Base-by-base conservation (phyloP, 164 flowering plant species). In the Umbellularia californica region DNA sequence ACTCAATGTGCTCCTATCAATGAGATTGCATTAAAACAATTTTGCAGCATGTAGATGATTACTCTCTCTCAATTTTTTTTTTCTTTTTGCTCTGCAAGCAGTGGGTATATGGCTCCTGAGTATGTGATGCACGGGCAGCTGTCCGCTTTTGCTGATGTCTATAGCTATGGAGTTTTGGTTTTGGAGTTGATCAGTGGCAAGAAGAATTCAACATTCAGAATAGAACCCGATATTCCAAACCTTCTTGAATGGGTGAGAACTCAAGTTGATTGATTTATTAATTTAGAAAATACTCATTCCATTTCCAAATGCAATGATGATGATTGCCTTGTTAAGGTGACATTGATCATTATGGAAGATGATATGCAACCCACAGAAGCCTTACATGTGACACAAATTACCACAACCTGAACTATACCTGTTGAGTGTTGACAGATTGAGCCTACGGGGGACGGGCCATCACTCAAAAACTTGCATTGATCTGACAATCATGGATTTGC, bases 71-170 rank as follows among this genome's bases (percentile, higher is more conserved):
- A 35, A 35, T 35, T 35, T 5, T 35, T 35, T 35, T 41, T 41
- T 41, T 9, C 47, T 9, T 41, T 41, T 27, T 66, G 52, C 11
- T 24, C 69, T 76, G 64, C 63, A 52, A 69, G 82, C 88, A 95
- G 99, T 79, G 99, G 99, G 58, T 95, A 95, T 77, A 91, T 93
- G 99, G 97, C 99, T 24, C 99, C 99, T 0, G 99, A 95, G 80
- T 95, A 93, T 79, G 84, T 89, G 28, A 85, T 91, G 92, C 89
- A 90, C 58, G 99, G 99, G 15, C 82, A 79, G 51, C 77, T 95
- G 28, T 91, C 98, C 0, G 82, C 72, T 20, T 89, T 86, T 75
- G 96, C 90, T 0, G 99, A 95, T 52, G 97, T 93, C 2, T 95
- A 83, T 71, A 95, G 99, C 84, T 93, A 83, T 70, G 99, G 98